Conservation (phyloP, 2,329 filamentous ascomycete genomes). For the Colletotrichum tropicicola region DNA sequence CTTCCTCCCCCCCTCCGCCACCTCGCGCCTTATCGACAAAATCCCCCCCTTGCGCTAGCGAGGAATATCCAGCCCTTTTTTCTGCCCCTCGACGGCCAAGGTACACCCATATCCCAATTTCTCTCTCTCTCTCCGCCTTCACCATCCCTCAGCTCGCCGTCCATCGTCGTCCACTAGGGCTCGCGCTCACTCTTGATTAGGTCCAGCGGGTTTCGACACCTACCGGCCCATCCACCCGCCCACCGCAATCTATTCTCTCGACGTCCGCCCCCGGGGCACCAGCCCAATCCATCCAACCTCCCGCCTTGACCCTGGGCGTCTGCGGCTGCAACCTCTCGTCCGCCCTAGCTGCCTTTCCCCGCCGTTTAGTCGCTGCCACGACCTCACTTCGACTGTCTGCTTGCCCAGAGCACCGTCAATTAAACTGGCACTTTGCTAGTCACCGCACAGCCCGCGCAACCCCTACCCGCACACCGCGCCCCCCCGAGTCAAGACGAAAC, state of each 20-base stretch:
- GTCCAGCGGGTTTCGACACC: conserved; percentile 14
- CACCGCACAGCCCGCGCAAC: conserved; percentile 12
- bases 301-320: conserved; percentile 26
- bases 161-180: conserved; percentile 12
- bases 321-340: conserved; percentile 22
- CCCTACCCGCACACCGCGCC: conserved; percentile 15
- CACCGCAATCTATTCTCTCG: conserved; percentile 28
- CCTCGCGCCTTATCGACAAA: not conserved
- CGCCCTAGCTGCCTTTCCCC: conserved; percentile 17
- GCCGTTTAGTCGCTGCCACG: conserved; percentile 12
- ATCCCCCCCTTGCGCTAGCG: conserved; percentile 3
- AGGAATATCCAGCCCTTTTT: not conserved
- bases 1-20: conserved; percentile 5
- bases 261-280: conserved; percentile 12
- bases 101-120: not conserved
- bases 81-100: not conserved
- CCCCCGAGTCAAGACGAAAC: conserved; percentile 24
- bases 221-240: conserved; percentile 17
- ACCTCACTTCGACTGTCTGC: not conserved
- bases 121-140: not conserved
- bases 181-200: conserved; percentile 18
- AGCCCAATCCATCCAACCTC: conserved; percentile 24
- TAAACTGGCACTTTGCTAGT: conserved; percentile 25
- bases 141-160: not conserved
- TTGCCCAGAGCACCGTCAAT: conserved; percentile 7